Evolutionary conservation across 345 rosid species (phyloP).

Genomic region (Eutrema heterophyllum): DNA sequence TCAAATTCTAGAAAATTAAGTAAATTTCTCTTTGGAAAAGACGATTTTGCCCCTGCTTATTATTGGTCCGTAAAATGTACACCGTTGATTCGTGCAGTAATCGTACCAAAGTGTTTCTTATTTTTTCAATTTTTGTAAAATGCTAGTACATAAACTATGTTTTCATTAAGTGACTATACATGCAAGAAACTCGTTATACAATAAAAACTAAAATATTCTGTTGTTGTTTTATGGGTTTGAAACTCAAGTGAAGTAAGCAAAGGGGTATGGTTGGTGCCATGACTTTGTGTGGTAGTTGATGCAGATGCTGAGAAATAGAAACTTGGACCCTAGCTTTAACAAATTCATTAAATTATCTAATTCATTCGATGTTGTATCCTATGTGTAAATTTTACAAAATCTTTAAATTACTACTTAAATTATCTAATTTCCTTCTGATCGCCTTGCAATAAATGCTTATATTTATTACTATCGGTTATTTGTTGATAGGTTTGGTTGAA

Average conservation of each 20-base stretch:
- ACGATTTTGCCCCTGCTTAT: too few species aligned
- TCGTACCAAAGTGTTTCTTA: too few species aligned
- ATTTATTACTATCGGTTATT: constrained; percentile 27
- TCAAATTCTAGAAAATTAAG: too few species aligned
- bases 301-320: constrained; percentile 15
- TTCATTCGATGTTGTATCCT: not conserved
- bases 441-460: constrained; percentile 16
- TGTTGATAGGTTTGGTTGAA: constrained; percentile 29
- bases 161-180: too few species aligned
- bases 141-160: too few species aligned
- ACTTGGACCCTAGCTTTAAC: constrained; percentile 13
- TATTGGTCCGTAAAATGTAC: too few species aligned
- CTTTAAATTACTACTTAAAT: not conserved
- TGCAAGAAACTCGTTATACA: too few species aligned
- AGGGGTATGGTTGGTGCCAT: constrained; percentile 27
- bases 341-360: not conserved
- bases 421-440: too few species aligned
- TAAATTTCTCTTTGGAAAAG: too few species aligned
- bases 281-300: constrained; percentile 25
- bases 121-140: too few species aligned
- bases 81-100: too few species aligned
- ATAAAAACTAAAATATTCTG: not conserved
- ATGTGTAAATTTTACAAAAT: not conserved
- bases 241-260: constrained; percentile 26
- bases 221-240: constrained; percentile 21